Evolutionary conservation across 495 filamentous ascomycete genomes (phyloP).

Genomic region (Penicillium canariense): DNA sequence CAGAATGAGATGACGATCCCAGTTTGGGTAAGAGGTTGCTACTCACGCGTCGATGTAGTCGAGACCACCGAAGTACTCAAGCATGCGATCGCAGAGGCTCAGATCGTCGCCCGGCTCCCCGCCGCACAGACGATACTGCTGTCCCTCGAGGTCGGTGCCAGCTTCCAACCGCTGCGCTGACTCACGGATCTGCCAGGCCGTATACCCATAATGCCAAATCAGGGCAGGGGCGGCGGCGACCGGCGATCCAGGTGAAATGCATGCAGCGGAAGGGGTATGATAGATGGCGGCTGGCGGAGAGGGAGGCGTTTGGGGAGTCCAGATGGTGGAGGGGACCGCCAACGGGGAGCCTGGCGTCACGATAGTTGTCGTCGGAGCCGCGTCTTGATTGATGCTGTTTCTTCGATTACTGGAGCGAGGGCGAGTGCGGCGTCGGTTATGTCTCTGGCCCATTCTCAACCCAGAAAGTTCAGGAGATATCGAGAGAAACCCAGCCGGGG

Average conservation of each 20-base stretch:
- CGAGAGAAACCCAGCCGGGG: slow-evolving; percentile 5
- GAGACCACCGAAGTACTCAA: slow-evolving; percentile 48
- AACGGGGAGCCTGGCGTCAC: slow-evolving; percentile 5
- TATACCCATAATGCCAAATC: slow-evolving; percentile 43
- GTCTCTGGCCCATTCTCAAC: slow-evolving; percentile 46
- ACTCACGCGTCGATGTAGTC: slow-evolving; percentile 50
- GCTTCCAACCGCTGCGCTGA: slow-evolving; percentile 17
- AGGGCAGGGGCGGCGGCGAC: slow-evolving; percentile 32
- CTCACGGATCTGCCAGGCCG: slow-evolving; percentile 39
- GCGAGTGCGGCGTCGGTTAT: slow-evolving; percentile 49
- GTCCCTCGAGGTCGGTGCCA: slow-evolving; percentile 27
- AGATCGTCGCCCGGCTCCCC: slow-evolving; percentile 49
- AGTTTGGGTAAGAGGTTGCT: not conserved
- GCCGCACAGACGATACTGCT: slow-evolving; percentile 46
- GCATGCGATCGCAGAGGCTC: slow-evolving; percentile 46
- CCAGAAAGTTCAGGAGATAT: not conserved
- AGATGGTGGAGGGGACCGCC: slow-evolving; percentile 13
- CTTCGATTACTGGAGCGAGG: slow-evolving; percentile 38
- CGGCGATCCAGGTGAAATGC: slow-evolving; percentile 21
- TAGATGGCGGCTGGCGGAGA: slow-evolving; percentile 6
- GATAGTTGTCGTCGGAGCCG: not conserved
- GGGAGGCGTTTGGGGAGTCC: slow-evolving; percentile 11
- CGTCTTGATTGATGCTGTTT: slow-evolving; percentile 14
- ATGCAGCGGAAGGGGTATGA: slow-evolving; percentile 16
- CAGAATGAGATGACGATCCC: slow-evolving; percentile 8